Conservation (phyloP, 2,329 filamentous ascomycete genomes). For the Waltergamsia citrina region DNA sequence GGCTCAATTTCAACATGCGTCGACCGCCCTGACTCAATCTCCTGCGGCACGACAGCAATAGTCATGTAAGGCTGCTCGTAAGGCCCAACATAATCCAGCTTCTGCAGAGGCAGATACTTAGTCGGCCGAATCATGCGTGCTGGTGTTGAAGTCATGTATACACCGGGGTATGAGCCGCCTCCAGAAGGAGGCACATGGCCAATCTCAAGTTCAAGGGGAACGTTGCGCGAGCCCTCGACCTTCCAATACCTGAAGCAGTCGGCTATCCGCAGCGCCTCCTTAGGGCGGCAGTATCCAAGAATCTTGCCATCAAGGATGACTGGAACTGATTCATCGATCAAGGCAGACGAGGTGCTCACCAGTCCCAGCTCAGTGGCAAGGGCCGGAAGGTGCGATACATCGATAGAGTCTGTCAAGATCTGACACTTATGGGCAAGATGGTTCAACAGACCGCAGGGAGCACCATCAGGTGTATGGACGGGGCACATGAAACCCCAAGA, state of each 20-base stretch:
- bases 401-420: conserved; percentile 66
- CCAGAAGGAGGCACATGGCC: conserved; percentile 82
- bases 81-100: conserved; percentile 80
- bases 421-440: conserved; percentile 93
- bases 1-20: conserved; percentile 92
- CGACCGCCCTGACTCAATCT: conserved; percentile 78
- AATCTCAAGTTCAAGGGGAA: conserved; percentile 81
- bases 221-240: conserved; percentile 71
- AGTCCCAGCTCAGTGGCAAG: conserved; percentile 75
- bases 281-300: conserved; percentile 81
- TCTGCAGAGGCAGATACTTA: conserved; percentile 81
- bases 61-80: conserved; percentile 98
- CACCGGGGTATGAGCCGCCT: conserved; percentile 89
- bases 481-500: conserved; percentile 98
- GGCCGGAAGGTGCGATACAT: conserved; percentile 65
- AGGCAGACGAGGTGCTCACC: conserved; percentile 64
- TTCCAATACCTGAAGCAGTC: conserved; percentile 94
- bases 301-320: conserved; percentile 87
- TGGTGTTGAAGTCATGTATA: conserved; percentile 85
- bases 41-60: conserved; percentile 82
- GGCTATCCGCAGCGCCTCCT: conserved; percentile 70
- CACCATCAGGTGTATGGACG: conserved; percentile 93
- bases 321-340: conserved; percentile 73
- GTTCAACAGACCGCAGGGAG: conserved; percentile 88
- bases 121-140: conserved; percentile 85